These are phyloP conservation scores for Mikania micrantha DNA, from an alignment of 129 eudicot genomes.

Conservation along the genomic window DNA sequence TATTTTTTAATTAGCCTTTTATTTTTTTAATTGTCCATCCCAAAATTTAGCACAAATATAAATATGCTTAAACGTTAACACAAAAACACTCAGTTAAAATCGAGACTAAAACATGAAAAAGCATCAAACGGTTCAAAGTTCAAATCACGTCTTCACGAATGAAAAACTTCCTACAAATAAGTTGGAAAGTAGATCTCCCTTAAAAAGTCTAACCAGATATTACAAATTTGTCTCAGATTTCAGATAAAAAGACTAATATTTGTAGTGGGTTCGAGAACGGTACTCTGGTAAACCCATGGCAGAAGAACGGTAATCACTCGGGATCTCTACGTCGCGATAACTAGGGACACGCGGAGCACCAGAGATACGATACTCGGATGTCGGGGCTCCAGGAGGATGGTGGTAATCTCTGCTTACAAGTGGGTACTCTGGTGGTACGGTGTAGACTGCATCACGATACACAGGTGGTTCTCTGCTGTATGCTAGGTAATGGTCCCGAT, in stretches of 20 bases:
- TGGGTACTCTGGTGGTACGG: constrained; percentile 36
- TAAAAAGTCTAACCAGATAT: neutral
- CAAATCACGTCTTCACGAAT: neutral
- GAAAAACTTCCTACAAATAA: neutral
- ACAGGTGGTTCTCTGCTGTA: constrained; percentile 38
- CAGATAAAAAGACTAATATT: constrained; percentile 15
- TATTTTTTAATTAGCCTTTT: too few relatives aligned
- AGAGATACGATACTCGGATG: constrained; percentile 26
- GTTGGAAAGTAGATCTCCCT: neutral
- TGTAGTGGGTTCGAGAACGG: constrained; percentile 27
- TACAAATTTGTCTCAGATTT: neutral
- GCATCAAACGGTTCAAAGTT: neutral
- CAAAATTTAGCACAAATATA: too few relatives aligned
- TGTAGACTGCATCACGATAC: constrained; percentile 36
- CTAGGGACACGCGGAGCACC: constrained; percentile 21
- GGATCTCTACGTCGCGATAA: constrained; percentile 28
- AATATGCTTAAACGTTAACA: neutral
- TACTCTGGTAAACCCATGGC: constrained; percentile 23
- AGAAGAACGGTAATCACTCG: constrained; percentile 21
- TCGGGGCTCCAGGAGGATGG: constrained; percentile 7
- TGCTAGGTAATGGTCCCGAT: constrained; percentile 33
- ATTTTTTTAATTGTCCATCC: too few relatives aligned
- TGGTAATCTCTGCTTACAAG: constrained; percentile 29
- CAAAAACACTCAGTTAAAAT: neutral
- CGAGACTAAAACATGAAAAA: neutral